These are phyloP conservation scores for Fusarium sp. DNA, from an alignment of 2,329 filamentous ascomycete genomes.

Conservation along the genomic window DNA sequence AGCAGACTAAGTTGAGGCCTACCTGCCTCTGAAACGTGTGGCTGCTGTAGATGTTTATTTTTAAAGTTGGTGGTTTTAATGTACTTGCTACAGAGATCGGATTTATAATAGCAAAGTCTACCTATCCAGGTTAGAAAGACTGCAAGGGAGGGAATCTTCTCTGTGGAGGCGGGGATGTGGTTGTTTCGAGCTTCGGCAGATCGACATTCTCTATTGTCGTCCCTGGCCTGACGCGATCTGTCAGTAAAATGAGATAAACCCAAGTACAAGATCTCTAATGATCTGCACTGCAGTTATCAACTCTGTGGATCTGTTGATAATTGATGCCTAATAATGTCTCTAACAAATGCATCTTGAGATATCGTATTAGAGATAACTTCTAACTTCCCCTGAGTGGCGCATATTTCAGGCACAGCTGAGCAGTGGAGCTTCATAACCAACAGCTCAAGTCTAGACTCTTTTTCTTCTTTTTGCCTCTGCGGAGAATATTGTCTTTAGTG, in stretches of 20 bases:
- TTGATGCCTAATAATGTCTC: neutral
- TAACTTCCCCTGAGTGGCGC: neutral
- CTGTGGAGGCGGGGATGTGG: slow-evolving; percentile 4
- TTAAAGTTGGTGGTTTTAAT: neutral
- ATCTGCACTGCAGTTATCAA: neutral
- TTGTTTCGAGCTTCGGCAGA: slow-evolving; percentile 30
- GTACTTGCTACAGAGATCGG: neutral
- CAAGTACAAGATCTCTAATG: neutral
- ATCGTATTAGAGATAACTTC: neutral
- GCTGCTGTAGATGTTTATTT: neutral
- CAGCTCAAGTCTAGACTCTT: slow-evolving; percentile 17
- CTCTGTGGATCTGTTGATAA: neutral
- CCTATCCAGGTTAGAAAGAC: neutral
- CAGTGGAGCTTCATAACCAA: neutral
- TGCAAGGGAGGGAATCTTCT: neutral
- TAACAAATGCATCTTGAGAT: neutral
- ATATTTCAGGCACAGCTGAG: slow-evolving; percentile 8
- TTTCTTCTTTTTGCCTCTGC: neutral
- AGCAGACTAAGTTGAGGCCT: neutral
- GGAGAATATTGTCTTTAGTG: neutral
- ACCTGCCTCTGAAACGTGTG: neutral
- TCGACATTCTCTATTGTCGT: slow-evolving; percentile 18
- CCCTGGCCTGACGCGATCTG: neutral
- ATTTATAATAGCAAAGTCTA: neutral
- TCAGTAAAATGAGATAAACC: neutral